Base-by-base conservation (phyloP, 2,329 filamentous ascomycete species). In the Aspergillus fischeri region DNA sequence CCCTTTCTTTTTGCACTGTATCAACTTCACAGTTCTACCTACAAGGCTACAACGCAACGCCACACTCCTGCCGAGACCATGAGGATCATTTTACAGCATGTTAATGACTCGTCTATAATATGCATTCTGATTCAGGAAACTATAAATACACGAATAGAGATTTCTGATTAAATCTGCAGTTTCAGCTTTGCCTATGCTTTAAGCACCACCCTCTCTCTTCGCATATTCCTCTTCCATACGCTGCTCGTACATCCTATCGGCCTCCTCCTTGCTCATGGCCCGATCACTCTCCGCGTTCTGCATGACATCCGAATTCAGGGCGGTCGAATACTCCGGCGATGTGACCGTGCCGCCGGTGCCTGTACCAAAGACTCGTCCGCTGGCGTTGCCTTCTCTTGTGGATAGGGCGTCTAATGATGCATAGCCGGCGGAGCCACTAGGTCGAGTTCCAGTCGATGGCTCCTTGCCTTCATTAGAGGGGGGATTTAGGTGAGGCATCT, bases 151-250 rank as follows among this genome's bases (percentile, higher is more conserved):
- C 7, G 45, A 3, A 56, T 24, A 28, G 35, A 45, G 17, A 8
- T 10, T 24, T 45, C 38, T 21, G 10, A 50, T n/a, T 47, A 14
- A 10, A 5, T 14, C 4, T 14, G 10, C 21, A 21, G 21, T 47
- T 1, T 25, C 7, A 24, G 10, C 51, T 4, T 38, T 11, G 21
- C n/a, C 28, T 20, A n/a, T 10, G 24, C 25, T 49, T 67, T 64
- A 75, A 64, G 78, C 74, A 67, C 74, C 73, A 1, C 73, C 72
- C 62, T 78, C 77, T 51, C 76, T 63, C 72, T 77, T 76, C 56
- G 75, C 74, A 66, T 78, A 77, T 63, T 80, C 78, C 49, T 77
- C 77, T 66, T 77, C 77, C 65, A 79, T 79, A 14, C 75, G 70
- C 63, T 79, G 76, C 59, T 77, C 71, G 58, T 78, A 79, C 44